Conservation (phyloP, 345 rosid genomes). For the Eucalyptus lansdowneana region DNA sequence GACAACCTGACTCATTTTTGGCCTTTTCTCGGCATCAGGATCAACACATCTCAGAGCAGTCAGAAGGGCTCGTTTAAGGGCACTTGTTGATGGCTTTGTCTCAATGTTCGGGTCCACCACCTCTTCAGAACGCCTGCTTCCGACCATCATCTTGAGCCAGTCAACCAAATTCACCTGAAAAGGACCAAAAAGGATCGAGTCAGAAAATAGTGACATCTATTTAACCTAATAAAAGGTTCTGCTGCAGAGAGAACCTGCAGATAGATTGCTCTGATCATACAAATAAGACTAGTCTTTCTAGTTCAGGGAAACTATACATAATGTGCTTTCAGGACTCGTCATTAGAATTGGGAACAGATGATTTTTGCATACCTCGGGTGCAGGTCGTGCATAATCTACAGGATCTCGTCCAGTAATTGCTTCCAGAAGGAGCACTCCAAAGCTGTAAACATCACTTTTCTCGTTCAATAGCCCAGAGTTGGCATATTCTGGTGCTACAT, state of each 20-base stretch:
- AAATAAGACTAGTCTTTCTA: not conserved
- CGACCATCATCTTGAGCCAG: constrained; percentile 94
- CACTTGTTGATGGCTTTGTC: constrained; percentile 66
- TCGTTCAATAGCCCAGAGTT: constrained; percentile 87
- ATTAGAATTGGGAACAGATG: not conserved
- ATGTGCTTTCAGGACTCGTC: not conserved
- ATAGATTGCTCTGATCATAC: not conserved
- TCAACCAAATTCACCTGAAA: constrained; percentile 86
- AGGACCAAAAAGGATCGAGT: not conserved
- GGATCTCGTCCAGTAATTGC: constrained; percentile 99
- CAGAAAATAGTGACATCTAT: not conserved
- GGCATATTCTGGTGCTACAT: constrained; percentile 96
- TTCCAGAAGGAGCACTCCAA: constrained; percentile 86
- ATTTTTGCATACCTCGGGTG: constrained; percentile 51
- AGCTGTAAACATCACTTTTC: constrained; percentile 97
- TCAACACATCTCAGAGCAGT: constrained; percentile 95
- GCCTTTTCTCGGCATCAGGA: constrained; percentile 90
- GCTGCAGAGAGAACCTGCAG: not conserved
- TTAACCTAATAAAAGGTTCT: not conserved
- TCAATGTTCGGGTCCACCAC: constrained; percentile 78
- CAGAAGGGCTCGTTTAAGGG: constrained; percentile 83
- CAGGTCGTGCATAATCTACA: constrained; percentile 79
- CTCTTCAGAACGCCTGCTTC: constrained; percentile 67
- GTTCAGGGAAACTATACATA: not conserved
- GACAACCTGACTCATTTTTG: constrained; percentile 92